Evolutionary conservation across 1,284 basidiomycete species (phyloP).

Genomic region (Ustilago trichophora): DNA sequence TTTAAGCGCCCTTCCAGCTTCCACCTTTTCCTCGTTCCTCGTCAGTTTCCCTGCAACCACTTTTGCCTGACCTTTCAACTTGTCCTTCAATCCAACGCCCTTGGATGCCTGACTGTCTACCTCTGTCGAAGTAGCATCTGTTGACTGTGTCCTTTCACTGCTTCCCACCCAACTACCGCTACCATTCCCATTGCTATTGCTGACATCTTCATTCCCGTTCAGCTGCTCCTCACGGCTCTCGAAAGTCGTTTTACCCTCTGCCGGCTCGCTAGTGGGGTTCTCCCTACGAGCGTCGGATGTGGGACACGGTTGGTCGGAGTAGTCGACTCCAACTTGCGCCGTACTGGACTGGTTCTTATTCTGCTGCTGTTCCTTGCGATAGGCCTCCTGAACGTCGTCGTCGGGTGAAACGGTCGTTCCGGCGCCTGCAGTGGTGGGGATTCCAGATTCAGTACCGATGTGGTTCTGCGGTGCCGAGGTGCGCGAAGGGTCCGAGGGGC

Average conservation of each 20-base stretch:
- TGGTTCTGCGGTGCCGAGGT: constrained; percentile 9
- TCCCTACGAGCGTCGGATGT: constrained; percentile 12
- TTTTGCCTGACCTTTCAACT: constrained; percentile 41
- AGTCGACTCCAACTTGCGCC: constrained; percentile 45
- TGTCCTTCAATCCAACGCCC: constrained; percentile 23
- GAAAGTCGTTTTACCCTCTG: constrained; percentile 13
- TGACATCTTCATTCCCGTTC: not conserved
- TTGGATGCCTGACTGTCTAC: not conserved
- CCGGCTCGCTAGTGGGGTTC: constrained; percentile 7
- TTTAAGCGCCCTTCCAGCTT: constrained; percentile 22
- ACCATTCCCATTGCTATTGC: not conserved
- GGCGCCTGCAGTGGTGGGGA: constrained; percentile 45
- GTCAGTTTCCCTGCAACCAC: constrained; percentile 31
- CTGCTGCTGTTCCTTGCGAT: too few relatives aligned
- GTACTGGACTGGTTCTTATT: too few relatives aligned
- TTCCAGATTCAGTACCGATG: constrained; percentile 37
- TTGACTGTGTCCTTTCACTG: not conserved
- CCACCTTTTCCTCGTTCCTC: constrained; percentile 29
- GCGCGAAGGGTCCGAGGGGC: constrained; percentile 15
- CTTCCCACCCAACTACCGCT: not conserved
- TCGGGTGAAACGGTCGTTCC: constrained; percentile 46
- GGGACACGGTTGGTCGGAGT: constrained; percentile 29
- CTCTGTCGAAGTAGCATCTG: not conserved
- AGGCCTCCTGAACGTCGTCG: constrained; percentile 12
- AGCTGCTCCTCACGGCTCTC: not conserved